These are phyloP conservation scores for Tulasnella calospora DNA, from an alignment of 768 basidiomycete species.

Conservation along the genomic window DNA sequence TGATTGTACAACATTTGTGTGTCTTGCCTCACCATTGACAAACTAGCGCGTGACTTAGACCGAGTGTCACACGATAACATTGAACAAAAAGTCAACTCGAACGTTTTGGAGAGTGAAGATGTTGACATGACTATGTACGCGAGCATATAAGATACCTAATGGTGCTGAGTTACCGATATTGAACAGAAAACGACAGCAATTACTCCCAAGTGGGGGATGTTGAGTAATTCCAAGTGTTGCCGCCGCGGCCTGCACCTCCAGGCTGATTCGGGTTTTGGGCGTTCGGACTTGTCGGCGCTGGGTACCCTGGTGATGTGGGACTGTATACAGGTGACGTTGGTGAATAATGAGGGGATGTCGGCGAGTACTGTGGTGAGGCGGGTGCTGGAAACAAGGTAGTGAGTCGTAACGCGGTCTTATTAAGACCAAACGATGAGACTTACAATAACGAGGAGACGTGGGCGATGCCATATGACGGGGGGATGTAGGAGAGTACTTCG, in stretches of 20 bases:
- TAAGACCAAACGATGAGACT: constrained; percentile 33
- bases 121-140: constrained; percentile 10
- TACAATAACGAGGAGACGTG: constrained; percentile 62
- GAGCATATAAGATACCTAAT: neutral
- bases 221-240: neutral
- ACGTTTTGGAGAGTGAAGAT: neutral
- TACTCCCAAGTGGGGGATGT: neutral
- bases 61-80: neutral
- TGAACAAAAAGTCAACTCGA: neutral
- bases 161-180: neutral
- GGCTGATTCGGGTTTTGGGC: neutral
- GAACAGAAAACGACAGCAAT: neutral
- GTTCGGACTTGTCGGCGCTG: neutral
- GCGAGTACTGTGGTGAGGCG: constrained; percentile 82
- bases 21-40: neutral
- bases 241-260: neutral
- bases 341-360: constrained; percentile 79
- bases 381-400: constrained; percentile 50
- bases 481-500: constrained; percentile 90
- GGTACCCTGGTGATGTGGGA: constrained; percentile 15
- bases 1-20: neutral
- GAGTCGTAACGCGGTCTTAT: constrained; percentile 15
- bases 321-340: constrained; percentile 81
- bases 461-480: constrained; percentile 48
- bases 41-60: neutral